phyloP scores from a whole-genome alignment of 768 basidiomycete genomes.

The Serendipita vermifera region DNA sequence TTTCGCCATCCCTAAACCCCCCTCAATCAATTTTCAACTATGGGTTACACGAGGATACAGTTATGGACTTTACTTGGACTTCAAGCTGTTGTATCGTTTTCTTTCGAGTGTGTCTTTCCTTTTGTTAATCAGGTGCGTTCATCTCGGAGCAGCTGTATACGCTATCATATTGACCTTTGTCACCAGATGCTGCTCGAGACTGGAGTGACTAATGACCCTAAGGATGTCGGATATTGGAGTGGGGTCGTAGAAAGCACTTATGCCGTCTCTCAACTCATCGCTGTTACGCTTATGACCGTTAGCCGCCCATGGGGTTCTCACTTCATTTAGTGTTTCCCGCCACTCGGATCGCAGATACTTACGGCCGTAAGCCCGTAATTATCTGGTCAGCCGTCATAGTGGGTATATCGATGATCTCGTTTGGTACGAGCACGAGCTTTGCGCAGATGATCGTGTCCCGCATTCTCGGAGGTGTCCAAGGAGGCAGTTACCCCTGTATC shows the following conservation, averaged over 20 bases:
- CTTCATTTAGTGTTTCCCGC: neutral
- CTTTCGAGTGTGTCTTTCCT: neutral
- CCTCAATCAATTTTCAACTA: too few relatives aligned
- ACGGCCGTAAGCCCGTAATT: conserved; percentile 1
- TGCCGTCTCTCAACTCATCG: neutral
- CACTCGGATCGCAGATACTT: neutral
- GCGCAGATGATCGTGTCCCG: neutral
- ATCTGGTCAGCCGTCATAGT: neutral
- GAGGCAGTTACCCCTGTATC: neutral
- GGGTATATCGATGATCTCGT: neutral
- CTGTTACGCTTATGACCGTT: neutral
- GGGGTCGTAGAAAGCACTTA: neutral
- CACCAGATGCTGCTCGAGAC: neutral
- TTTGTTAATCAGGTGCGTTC: neutral
- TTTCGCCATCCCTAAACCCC: too few relatives aligned
- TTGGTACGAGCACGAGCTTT: neutral
- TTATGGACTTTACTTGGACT: neutral
- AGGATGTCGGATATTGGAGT: neutral
- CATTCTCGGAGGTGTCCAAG: neutral
- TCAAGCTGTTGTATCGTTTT: neutral
- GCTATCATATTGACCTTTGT: too few relatives aligned
- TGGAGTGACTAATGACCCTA: neutral
- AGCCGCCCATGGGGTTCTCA: neutral
- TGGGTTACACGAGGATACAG: neutral
- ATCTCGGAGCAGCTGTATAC: neutral